These are phyloP conservation scores for Ophiostoma triangulosporum DNA, from an alignment of 2,329 filamentous ascomycete species.

Conservation along the genomic window DNA sequence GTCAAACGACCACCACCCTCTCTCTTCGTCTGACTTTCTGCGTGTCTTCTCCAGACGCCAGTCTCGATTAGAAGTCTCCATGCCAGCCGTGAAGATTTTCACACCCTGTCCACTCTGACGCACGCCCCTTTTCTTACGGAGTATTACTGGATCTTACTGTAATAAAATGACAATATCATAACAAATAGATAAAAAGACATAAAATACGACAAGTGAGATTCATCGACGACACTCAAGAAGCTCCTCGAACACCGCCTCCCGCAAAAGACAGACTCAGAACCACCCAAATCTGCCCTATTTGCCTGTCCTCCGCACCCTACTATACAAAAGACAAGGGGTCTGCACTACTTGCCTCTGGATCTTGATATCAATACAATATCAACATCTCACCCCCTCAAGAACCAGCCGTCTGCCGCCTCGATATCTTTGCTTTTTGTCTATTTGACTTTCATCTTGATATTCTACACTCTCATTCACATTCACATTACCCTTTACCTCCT, in stretches of 20 bases:
- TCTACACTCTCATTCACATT: background rate
- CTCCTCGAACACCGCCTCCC: conserved; percentile 1
- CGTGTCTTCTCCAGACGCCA: conserved; percentile 7
- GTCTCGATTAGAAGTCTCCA: background rate
- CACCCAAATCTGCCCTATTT: background rate
- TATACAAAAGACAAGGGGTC: conserved; percentile 1
- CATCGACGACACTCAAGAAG: background rate
- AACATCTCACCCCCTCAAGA: conserved; percentile 6
- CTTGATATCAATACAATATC: conserved; percentile 12
- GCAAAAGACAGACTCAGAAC: background rate
- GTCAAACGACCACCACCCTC: conserved; percentile 1
- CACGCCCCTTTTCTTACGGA: conserved; percentile 1
- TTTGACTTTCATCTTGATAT: conserved; percentile 1
- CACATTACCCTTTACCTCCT: background rate
- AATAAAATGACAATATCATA: background rate
- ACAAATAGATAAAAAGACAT: background rate
- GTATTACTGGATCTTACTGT: background rate
- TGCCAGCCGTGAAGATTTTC: conserved; percentile 9
- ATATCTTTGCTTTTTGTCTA: background rate
- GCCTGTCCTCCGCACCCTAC: background rate
- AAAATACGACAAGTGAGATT: background rate
- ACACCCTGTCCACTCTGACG: conserved; percentile 3
- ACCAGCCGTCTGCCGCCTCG: background rate
- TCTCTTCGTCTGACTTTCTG: background rate
- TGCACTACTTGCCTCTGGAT: background rate